Evolutionary conservation across 2,329 filamentous ascomycete genomes (phyloP).

Genomic region (Aspergillus pseudoterreus): DNA sequence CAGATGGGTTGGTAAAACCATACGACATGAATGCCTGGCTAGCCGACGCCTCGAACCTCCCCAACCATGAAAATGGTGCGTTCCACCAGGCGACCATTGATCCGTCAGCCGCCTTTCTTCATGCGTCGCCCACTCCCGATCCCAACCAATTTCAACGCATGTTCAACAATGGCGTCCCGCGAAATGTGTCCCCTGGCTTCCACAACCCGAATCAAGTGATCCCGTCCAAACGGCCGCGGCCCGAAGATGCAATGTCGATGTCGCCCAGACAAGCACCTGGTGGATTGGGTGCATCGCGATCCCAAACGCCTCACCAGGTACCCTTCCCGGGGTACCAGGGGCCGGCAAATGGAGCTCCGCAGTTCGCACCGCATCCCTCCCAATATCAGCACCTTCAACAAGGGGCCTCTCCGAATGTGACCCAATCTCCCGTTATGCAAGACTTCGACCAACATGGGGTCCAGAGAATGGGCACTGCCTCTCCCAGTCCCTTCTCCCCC

Average conservation of each 20-base stretch:
- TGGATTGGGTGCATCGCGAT: slow-evolving; percentile 76
- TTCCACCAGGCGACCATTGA: slow-evolving; percentile 46
- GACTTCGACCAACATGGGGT: slow-evolving; percentile 62
- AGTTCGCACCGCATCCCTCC: slow-evolving; percentile 58
- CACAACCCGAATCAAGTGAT: slow-evolving; percentile 77
- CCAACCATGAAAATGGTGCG: slow-evolving; percentile 48
- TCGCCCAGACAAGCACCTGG: slow-evolving; percentile 74
- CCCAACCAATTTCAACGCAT: slow-evolving; percentile 58
- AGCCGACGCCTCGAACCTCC: slow-evolving; percentile 45
- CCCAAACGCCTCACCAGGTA: slow-evolving; percentile 83
- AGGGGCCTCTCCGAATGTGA: slow-evolving; percentile 76
- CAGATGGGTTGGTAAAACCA: slow-evolving; percentile 46
- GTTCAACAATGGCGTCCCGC: slow-evolving; percentile 81
- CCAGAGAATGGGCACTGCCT: slow-evolving; percentile 83
- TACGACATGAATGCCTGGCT: slow-evolving; percentile 52
- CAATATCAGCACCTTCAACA: slow-evolving; percentile 80
- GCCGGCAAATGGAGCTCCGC: slow-evolving; percentile 59
- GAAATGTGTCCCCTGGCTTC: slow-evolving; percentile 77
- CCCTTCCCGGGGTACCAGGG: slow-evolving; percentile 68
- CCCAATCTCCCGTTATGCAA: slow-evolving; percentile 90
- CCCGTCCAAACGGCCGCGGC: slow-evolving; percentile 81
- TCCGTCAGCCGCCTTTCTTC: slow-evolving; percentile 47
- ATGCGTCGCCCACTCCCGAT: slow-evolving; percentile 45
- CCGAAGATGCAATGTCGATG: slow-evolving; percentile 79
- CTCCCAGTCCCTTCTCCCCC: slow-evolving; percentile 85